Percentiles rank a stretch among this genome's conserved stretches.
These are phyloP conservation scores for Clonostachys sp. DNA, from an alignment of 2,329 filamentous ascomycete genomes.

Conservation along the genomic window DNA sequence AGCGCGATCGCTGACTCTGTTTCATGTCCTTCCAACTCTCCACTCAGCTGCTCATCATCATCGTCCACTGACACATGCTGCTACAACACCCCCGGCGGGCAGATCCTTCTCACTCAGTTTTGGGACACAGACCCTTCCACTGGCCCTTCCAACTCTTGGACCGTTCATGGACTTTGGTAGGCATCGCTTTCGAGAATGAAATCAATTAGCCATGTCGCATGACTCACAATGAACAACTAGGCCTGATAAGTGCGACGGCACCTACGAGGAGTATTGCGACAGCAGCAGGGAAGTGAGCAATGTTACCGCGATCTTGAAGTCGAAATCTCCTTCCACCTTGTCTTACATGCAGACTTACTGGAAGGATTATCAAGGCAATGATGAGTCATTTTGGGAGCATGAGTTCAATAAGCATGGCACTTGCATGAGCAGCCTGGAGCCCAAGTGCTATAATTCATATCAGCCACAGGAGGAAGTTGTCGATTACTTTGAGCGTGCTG, in stretches of 20 bases:
- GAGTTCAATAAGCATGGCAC: slow-evolving; percentile 72
- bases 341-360: slow-evolving; percentile 67
- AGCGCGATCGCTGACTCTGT: background rate
- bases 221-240: background rate
- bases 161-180: slow-evolving; percentile 61
- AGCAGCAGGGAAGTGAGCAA: slow-evolving; percentile 55
- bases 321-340: slow-evolving; percentile 47
- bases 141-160: slow-evolving; percentile 67
- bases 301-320: slow-evolving; percentile 58
- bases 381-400: slow-evolving; percentile 66
- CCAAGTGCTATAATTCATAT: slow-evolving; percentile 61
- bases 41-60: slow-evolving; percentile 46
- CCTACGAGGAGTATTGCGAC: slow-evolving; percentile 64
- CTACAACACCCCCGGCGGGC: slow-evolving; percentile 62
- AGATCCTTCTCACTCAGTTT: slow-evolving; percentile 71
- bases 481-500: slow-evolving; percentile 64
- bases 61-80: slow-evolving; percentile 63
- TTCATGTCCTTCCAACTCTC: slow-evolving; percentile 21
- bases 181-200: background rate
- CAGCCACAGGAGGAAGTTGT: slow-evolving; percentile 57
- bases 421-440: slow-evolving; percentile 65
- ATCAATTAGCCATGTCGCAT: background rate
- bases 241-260: slow-evolving; percentile 65
- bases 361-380: slow-evolving; percentile 62
- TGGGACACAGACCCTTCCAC: slow-evolving; percentile 65